A percentile compares a stretch with the other conserved stretches of the same genome.
phyloP scores from a whole-genome alignment of 345 rosid species.

The Citrus cavaleriei region DNA sequence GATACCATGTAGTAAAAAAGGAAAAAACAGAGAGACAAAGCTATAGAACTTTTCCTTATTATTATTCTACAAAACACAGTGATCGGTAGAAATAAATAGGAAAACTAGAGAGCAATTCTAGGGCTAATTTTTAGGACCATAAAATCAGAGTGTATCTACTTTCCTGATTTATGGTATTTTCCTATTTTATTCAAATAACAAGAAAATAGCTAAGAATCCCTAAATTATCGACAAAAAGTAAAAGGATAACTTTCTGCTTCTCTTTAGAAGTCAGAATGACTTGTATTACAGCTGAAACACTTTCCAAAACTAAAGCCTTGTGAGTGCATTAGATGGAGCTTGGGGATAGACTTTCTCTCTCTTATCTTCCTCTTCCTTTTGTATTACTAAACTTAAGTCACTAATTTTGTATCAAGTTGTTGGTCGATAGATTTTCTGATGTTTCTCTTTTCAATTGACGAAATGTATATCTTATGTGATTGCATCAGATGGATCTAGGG shows the following conservation, averaged over 20 bases:
- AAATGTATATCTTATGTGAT: neutral
- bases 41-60: too few relatives aligned
- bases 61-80: too few relatives aligned
- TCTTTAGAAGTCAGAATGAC: neutral
- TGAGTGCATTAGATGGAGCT: neutral
- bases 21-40: too few relatives aligned
- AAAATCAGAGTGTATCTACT: too few relatives aligned
- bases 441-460: neutral
- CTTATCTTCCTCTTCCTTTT: neutral
- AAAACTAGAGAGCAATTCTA: too few relatives aligned
- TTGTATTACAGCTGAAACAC: neutral
- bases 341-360: neutral
- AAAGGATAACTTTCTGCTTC: neutral
- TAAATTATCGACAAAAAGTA: too few relatives aligned
- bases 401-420: neutral
- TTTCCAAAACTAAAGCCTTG: neutral
- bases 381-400: neutral
- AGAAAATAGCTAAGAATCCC: too few relatives aligned
- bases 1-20: too few relatives aligned
- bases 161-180: too few relatives aligned
- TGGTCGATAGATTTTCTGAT: neutral
- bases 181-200: too few relatives aligned
- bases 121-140: too few relatives aligned
- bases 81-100: too few relatives aligned
- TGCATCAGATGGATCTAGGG: constrained; percentile 89